Percentiles rank a stretch among this genome's conserved stretches.
These are phyloP conservation scores for Pseudozyma sp. DNA, from an alignment of 1,284 basidiomycete species.

Conservation along the genomic window DNA sequence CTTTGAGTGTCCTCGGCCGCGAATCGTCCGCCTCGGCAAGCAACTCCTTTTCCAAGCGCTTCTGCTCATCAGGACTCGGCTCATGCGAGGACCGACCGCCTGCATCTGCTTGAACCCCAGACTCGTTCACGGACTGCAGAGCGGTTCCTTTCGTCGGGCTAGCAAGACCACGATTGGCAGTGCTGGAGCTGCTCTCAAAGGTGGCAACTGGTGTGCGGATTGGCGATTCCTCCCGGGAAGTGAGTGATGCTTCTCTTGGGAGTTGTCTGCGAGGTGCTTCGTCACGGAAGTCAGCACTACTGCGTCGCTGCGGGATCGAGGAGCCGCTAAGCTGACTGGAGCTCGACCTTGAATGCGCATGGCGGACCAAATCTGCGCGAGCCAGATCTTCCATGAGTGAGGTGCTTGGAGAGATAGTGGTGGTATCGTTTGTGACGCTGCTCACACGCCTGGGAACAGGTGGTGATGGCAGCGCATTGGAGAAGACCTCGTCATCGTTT, in stretches of 20 bases:
- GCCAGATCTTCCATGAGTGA: constrained; percentile 14
- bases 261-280: constrained; percentile 4
- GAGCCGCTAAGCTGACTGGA: constrained; percentile 16
- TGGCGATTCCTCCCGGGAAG: constrained; percentile 2
- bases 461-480: constrained; percentile 37
- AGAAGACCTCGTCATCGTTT: constrained; percentile 10
- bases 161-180: background rate
- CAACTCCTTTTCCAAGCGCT: constrained; percentile 36
- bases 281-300: constrained; percentile 27
- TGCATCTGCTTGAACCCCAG: background rate
- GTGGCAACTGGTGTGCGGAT: background rate
- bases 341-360: constrained; percentile 14
- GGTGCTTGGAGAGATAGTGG: constrained; percentile 28
- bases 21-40: constrained; percentile 36
- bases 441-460: constrained; percentile 41
- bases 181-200: background rate
- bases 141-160: constrained; percentile 16
- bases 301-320: constrained; percentile 23
- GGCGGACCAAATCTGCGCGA: constrained; percentile 3
- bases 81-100: constrained; percentile 19
- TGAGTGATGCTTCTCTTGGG: background rate
- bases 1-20: constrained; percentile 49
- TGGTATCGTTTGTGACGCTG: constrained; percentile 34
- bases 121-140: constrained; percentile 18
- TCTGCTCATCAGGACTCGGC: constrained; percentile 38